Conservation (phyloP, 164 flowering plant species). For the Santalum album region DNA sequence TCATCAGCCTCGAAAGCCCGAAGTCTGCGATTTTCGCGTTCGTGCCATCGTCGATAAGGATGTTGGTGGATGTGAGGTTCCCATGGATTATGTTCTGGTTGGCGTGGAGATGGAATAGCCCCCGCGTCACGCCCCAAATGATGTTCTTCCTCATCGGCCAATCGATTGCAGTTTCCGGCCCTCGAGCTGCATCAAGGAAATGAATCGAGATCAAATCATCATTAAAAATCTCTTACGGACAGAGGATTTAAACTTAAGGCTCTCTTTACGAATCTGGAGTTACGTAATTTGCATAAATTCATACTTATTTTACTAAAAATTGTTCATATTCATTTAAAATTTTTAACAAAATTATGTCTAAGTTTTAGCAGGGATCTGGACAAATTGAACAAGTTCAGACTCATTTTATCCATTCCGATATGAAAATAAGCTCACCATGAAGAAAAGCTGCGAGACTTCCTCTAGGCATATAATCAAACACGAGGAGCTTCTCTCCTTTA, state of each 20-base stretch:
- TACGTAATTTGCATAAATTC: no score
- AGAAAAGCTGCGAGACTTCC: constrained; percentile 93
- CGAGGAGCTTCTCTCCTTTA: constrained; percentile 14
- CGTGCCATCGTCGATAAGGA: constrained; percentile 64
- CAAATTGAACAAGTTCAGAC: no score
- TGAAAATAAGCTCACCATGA: constrained; percentile 53
- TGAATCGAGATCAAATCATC: no score
- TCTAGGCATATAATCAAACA: constrained; percentile 13
- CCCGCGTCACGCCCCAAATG: constrained; percentile 55
- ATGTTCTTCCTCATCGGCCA: constrained; percentile 90
- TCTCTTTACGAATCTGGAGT: no score
- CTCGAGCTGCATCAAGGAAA: constrained; percentile 53
- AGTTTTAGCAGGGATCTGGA: no score
- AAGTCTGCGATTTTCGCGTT: constrained; percentile 69
- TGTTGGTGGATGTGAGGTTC: constrained; percentile 73
- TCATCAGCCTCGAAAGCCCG: constrained; percentile 83
- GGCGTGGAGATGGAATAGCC: constrained; percentile 62
- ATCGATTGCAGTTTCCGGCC: constrained; percentile 58
- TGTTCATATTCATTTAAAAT: no score
- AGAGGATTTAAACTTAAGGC: no score
- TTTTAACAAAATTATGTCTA: no score
- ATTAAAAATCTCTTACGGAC: no score
- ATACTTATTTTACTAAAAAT: no score
- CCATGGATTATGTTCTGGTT: constrained; percentile 70
- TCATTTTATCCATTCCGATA: no score